These are phyloP conservation scores for Fusarium odoratissimum DNA, from an alignment of 2,329 filamentous ascomycete species.

Conservation along the genomic window DNA sequence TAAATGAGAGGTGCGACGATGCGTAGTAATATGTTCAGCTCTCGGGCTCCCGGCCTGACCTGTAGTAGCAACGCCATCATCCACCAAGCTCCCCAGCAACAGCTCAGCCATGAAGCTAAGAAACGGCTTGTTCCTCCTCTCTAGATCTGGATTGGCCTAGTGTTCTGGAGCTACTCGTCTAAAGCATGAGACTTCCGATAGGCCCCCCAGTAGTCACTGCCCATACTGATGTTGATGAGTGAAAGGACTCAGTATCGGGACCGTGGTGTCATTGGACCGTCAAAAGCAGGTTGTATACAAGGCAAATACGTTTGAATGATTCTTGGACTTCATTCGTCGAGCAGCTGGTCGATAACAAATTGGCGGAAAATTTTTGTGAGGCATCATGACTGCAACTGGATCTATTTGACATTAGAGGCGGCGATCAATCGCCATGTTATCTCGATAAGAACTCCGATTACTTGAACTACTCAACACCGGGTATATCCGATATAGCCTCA, in stretches of 20 bases:
- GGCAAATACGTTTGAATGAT: too few species aligned
- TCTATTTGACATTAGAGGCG: not conserved
- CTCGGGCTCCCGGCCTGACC: not conserved
- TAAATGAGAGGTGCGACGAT: accelerated
- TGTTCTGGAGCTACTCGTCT: not conserved
- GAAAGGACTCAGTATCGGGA: not conserved
- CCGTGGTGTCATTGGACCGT: not conserved
- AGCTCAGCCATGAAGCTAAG: not conserved
- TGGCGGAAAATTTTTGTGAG: not conserved
- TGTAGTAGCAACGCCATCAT: not conserved
- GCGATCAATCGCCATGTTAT: not conserved
- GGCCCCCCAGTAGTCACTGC: not conserved
- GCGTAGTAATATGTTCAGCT: not conserved
- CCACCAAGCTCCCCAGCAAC: not conserved
- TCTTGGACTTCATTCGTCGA: not conserved
- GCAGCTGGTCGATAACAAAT: not conserved
- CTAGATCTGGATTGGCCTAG: not conserved
- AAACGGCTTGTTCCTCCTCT: not conserved
- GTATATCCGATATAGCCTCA: not conserved
- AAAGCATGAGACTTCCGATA: not conserved
- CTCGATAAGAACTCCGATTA: not conserved
- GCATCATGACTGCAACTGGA: not conserved
- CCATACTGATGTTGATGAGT: not conserved
- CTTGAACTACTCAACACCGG: not conserved
- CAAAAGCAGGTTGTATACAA: too few species aligned